Base-by-base conservation (phyloP, 179 eudicot species). In the Camellia oleifera region DNA sequence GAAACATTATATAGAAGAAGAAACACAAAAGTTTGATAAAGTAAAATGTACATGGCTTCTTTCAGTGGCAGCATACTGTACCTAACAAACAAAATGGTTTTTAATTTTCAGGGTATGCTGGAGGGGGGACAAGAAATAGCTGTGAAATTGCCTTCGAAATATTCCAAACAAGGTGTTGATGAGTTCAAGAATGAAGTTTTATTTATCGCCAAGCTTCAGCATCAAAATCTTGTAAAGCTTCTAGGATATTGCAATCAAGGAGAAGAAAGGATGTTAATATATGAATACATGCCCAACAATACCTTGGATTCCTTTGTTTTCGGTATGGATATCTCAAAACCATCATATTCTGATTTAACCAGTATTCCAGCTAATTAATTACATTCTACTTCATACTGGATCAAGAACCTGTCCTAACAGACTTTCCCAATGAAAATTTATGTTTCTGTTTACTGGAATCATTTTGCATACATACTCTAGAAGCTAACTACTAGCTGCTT, bases 141-240 rank as follows among this genome's bases (percentile, higher is more conserved):
- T 18, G 76, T 73, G 26, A 73, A 73, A 15, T 11, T 57, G 42
- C 63, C 53, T 0, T 73, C 77, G 0, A 52, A 26, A 1, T 2
- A 42, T 23, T 77, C 72, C 2, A 65, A 13, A 0, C 72, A 77
- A 66, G 79, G 79, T 12, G 48, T 77, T 5, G 72, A 77, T 9
- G 72, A 64, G 26, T 77, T 77, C 72, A 77, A 65, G 48, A 77
- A 66, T 52, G 79, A 77, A 77, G 63, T 77, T 0, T 52, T 20
- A 1, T 77, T 13, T 6, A 77, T 77, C 53, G 79, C 62, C 40
- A 66, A 77, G 32, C 79, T 77, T 50, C 71, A 73, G 6, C 76
- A 73, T 23, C 2, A 63, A 40, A 73, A 54, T 54, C 76, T 73
- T 18, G 76, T 73, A 2, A 73, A 73, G 76, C 76, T 73, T 73